phyloP scores from a whole-genome alignment of 345 rosid genomes.

The Camelina laxa region DNA sequence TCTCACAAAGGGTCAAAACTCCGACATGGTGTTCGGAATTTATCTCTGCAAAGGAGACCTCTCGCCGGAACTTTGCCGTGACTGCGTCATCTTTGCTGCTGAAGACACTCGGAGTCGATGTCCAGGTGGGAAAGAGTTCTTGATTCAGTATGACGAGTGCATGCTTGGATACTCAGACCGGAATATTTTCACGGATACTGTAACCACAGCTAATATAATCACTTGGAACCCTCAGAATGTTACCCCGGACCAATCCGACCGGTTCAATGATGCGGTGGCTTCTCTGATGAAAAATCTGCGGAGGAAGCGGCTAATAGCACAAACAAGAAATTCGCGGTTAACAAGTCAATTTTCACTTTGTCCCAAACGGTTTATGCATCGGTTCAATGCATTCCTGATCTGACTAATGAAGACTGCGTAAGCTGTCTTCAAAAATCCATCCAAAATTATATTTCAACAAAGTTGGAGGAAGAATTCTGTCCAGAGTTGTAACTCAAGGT shows the following conservation, averaged over 20 bases:
- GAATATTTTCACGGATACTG: not conserved
- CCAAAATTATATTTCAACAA: constrained; percentile 10
- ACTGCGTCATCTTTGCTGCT: constrained; percentile 41
- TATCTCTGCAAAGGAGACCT: constrained; percentile 50
- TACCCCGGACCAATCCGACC: not conserved
- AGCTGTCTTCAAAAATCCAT: constrained; percentile 38
- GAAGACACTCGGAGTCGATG: constrained; percentile 6
- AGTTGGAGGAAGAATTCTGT: constrained; percentile 48
- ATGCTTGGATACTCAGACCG: constrained; percentile 45
- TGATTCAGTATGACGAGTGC: constrained; percentile 52
- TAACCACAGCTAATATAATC: not conserved
- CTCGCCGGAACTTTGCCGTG: constrained; percentile 30
- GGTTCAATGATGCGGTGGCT: not conserved
- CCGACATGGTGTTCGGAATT: constrained; percentile 36
- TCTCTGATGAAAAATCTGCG: constrained; percentile 16
- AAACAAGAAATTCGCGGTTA: constrained; percentile 26
- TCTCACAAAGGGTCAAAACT: constrained; percentile 37
- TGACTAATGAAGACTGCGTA: constrained; percentile 39
- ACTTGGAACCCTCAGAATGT: constrained; percentile 11
- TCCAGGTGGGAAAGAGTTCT: constrained; percentile 37
- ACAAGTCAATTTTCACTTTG: not conserved
- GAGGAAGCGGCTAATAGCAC: constrained; percentile 31
- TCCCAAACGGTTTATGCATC: constrained; percentile 40
- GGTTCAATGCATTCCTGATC: constrained; percentile 54
- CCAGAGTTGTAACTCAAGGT: constrained; percentile 53